Percentiles rank a stretch among this genome's conserved stretches.
Evolutionary conservation across 2,329 filamentous ascomycete species (phyloP).

Genomic region (Paraconiothyrium sp.): DNA sequence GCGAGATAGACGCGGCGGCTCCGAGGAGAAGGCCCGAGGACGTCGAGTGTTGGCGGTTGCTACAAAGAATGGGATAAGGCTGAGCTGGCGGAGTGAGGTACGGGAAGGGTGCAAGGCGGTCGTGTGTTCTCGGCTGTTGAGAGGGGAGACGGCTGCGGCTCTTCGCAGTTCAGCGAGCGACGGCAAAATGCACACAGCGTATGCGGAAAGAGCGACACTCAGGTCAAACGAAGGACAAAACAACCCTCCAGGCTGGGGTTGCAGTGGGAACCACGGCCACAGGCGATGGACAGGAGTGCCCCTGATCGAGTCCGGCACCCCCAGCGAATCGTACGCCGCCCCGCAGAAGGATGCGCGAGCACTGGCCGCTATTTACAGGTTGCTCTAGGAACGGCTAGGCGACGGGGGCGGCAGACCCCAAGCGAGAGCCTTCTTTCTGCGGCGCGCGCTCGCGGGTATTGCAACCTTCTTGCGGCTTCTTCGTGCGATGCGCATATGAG

Average conservation of each 20-base stretch:
- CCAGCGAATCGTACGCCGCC: slow-evolving; percentile 16
- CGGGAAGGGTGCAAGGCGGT: neutral
- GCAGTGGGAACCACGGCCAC: slow-evolving; percentile 33
- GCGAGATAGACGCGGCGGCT: slow-evolving; percentile 2
- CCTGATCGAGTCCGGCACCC: slow-evolving; percentile 21
- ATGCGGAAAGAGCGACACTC: slow-evolving; percentile 24
- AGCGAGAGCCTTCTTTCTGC: neutral
- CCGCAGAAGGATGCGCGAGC: slow-evolving; percentile 9
- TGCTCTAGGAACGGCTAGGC: slow-evolving; percentile 25
- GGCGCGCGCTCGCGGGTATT: neutral
- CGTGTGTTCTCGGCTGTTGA: slow-evolving; percentile 2
- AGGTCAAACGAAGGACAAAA: slow-evolving; percentile 35
- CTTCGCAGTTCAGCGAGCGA: slow-evolving; percentile 38
- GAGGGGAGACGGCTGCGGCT: slow-evolving; percentile 13
- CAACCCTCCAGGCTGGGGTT: slow-evolving; percentile 31
- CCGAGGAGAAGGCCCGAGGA: neutral
- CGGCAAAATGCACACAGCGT: slow-evolving; percentile 32
- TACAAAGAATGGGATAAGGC: slow-evolving; percentile 5
- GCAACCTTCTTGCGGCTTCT: neutral
- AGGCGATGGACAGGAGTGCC: slow-evolving; percentile 21
- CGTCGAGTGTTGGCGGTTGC: neutral
- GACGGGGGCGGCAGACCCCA: slow-evolving; percentile 11
- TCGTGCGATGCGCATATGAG: neutral
- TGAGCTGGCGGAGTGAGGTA: slow-evolving; percentile 1
- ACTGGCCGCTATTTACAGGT: slow-evolving; percentile 22